These are phyloP conservation scores for Irpex lacteus DNA, from an alignment of 1,284 basidiomycete species.

Conservation along the genomic window DNA sequence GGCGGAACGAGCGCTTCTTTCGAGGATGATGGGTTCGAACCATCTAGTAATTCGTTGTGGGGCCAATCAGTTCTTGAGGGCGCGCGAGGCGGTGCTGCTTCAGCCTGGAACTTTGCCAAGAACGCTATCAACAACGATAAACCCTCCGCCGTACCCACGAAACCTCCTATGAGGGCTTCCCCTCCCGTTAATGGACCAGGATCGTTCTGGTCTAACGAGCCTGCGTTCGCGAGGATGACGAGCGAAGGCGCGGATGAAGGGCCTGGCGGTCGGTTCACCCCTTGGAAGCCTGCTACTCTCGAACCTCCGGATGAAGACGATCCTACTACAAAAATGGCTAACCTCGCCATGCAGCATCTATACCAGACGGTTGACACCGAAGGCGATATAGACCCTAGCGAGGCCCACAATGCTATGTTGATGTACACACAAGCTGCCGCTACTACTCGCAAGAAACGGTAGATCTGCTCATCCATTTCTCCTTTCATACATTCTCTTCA, in stretches of 20 bases:
- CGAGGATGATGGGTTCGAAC: constrained; percentile 1
- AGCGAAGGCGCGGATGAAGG: constrained; percentile 1
- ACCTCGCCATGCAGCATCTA: constrained; percentile 11
- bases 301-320: not conserved
- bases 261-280: constrained; percentile 8
- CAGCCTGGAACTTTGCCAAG: constrained; percentile 8
- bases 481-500: not conserved
- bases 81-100: constrained; percentile 7
- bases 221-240: not conserved
- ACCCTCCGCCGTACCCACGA: not conserved
- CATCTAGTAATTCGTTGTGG: constrained; percentile 4
- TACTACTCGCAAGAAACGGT: constrained; percentile 7
- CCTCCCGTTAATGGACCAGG: not conserved
- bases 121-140: constrained; percentile 2
- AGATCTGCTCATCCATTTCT: not conserved
- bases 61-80: not conserved
- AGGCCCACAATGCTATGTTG: constrained; percentile 10
- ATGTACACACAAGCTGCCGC: constrained; percentile 10
- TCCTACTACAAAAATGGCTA: constrained; percentile 11
- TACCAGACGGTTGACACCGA: not conserved
- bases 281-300: constrained; percentile 6
- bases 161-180: not conserved
- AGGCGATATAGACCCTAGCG: not conserved
- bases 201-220: constrained; percentile 2
- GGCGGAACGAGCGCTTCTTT: not conserved